Conservation (phyloP, 495 filamentous ascomycete species). For the Aspergillus sparsus region DNA sequence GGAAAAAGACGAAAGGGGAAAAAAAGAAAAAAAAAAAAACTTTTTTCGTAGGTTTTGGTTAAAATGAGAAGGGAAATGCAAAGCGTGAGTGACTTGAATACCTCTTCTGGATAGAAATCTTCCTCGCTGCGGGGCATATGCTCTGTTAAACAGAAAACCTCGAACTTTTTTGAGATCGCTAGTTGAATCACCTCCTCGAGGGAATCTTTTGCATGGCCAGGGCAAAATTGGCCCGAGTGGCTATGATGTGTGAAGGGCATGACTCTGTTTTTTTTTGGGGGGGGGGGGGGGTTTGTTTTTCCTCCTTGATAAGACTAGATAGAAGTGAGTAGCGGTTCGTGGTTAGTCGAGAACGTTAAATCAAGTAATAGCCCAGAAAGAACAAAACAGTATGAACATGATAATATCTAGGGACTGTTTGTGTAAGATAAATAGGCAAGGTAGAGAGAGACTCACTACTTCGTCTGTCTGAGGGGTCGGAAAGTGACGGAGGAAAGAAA, state of each 20-base stretch:
- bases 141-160: slow-evolving; percentile 87
- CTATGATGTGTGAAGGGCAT: slow-evolving; percentile 99
- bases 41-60: background rate
- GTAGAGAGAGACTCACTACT: no score
- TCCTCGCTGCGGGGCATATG: slow-evolving; percentile 81
- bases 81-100: slow-evolving; percentile 37
- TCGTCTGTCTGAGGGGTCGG: no score
- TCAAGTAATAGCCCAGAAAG: no score
- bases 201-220: slow-evolving; percentile 76
- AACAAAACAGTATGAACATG: no score
- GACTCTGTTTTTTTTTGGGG: background rate
- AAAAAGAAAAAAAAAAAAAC: background rate
- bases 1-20: background rate
- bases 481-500: no score
- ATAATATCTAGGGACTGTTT: no score
- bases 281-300: no score
- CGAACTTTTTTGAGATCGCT: slow-evolving; percentile 77
- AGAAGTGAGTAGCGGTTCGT: no score
- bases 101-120: slow-evolving; percentile 94
- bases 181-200: slow-evolving; percentile 80
- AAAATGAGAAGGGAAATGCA: background rate
- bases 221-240: slow-evolving; percentile 97
- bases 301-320: no score
- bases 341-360: no score
- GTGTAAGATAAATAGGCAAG: no score